Base-by-base conservation (phyloP, 73 alveolate genomes). In the Symbiodinium pilosum region DNA sequence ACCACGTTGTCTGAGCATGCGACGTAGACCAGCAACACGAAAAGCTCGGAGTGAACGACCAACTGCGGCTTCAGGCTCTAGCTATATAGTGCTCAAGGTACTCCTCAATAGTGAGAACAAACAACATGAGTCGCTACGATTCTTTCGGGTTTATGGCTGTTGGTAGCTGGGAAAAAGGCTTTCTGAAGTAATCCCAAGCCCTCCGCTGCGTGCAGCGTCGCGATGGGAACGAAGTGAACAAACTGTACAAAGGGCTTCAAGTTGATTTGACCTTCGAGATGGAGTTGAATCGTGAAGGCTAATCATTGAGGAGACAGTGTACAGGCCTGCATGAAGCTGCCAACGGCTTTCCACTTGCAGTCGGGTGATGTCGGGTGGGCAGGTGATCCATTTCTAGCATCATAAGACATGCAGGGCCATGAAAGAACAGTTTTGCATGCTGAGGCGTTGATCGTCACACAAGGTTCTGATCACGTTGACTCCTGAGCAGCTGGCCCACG, bases 201-300 rank as follows among this genome's bases (percentile, higher is more conserved):
- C 59, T 47, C 59, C 59, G 59, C 96, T 38, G 77, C 44, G 87
- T 91, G 96, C 38, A 91, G 38, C n/a, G 96, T 91, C 38, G 96
- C 96, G 75, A 91, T 28, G 26, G 96, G 96, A 87, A 91, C 96
- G 40, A 30, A 91, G 77, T 91, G 96, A 6, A 91, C 96, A 44
- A 91, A 91, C 87, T 91, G 96, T 30, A 91, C 96, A 52, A 91
- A 91, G 51, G 96, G 71, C 75, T 91, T 91, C 88, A 91, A 47
- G 43, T 91, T 91, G 87, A 91, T 69, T 30, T 91, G 96, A n/a
- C 96, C 96, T 91, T 54, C 30, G 6, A 5, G 16, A 21, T n/a
- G n/a, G n/a, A n/a, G n/a, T n/a, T n/a, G n/a, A n/a, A n/a, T n/a
- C n/a, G n/a, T n/a, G n/a, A 73, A 14, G 24, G 5, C 86, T 3